phyloP scores from a whole-genome alignment of 2,329 filamentous ascomycete genomes.

The Akanthomyces uredinophilus region DNA sequence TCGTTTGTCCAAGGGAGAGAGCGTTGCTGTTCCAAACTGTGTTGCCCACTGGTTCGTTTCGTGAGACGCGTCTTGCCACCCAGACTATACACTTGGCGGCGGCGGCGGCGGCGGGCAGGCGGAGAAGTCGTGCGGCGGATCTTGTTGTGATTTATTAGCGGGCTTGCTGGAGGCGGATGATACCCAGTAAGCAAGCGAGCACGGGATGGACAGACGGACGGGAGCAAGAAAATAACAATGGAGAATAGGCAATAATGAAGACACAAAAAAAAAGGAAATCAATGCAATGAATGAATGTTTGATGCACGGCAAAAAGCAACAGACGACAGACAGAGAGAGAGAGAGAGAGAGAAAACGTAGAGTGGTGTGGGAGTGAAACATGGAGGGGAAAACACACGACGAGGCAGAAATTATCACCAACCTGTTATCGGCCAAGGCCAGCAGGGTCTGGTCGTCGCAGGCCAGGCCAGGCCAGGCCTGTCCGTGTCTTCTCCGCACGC shows the following conservation, averaged over 20 bases:
- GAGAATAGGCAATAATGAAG: background rate
- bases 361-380: constrained; percentile 7
- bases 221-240: background rate
- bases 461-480: background rate
- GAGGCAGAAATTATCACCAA: background rate
- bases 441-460: background rate
- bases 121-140: background rate
- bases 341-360: background rate
- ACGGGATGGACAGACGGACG: background rate
- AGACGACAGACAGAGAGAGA: background rate
- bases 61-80: constrained; percentile 12
- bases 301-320: background rate
- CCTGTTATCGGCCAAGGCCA: background rate
- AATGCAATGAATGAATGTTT: constrained; percentile 1
- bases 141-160: background rate
- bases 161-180: background rate
- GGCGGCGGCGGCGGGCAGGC: too few species aligned
- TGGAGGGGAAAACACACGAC: background rate
- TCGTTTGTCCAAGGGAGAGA: background rate
- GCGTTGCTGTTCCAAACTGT: background rate
- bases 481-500: background rate
- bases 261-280: background rate
- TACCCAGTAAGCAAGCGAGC: too few species aligned
- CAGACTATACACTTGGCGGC: background rate
- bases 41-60: background rate